A percentile compares a stretch with the other conserved stretches of the same genome.
Evolutionary conservation across 768 basidiomycete species (phyloP).

Genomic region (Leccinum imitatum): DNA sequence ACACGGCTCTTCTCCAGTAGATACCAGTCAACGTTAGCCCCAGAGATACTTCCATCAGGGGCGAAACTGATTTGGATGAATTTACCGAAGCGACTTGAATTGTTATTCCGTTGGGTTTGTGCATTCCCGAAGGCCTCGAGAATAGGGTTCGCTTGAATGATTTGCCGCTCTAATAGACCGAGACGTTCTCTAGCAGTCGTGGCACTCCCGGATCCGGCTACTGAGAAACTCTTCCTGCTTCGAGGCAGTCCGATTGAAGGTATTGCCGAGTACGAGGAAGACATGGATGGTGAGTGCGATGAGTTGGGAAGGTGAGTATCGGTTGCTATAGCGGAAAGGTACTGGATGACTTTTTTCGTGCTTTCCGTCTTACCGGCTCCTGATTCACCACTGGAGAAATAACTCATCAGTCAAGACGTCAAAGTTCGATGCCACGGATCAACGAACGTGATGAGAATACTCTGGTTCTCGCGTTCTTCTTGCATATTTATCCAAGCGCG

Average conservation of each 20-base stretch:
- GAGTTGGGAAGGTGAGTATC: constrained; percentile 59
- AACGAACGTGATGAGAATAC: constrained; percentile 94
- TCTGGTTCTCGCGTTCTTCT: constrained; percentile 95
- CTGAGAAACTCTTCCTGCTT: constrained; percentile 51
- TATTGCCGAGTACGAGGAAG: constrained; percentile 54
- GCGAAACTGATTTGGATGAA: constrained; percentile 96
- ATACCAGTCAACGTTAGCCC: constrained; percentile 99
- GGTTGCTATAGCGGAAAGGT: constrained; percentile 94
- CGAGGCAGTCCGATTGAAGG: constrained; percentile 70
- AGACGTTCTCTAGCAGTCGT: constrained; percentile 70
- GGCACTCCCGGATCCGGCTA: constrained; percentile 43
- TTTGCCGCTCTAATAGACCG: constrained; percentile 91
- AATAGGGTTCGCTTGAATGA: constrained; percentile 96
- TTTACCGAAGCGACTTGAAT: constrained; percentile 98
- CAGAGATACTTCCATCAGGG: constrained; percentile 90
- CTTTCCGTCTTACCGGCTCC: constrained; percentile 99
- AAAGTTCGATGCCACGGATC: constrained; percentile 1
- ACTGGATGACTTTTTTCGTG: constrained; percentile 99
- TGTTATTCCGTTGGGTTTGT: constrained; percentile 97
- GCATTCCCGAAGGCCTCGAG: constrained; percentile 98
- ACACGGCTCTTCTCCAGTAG: constrained; percentile 96
- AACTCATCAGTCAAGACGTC: constrained; percentile 12
- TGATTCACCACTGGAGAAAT: constrained; percentile 78
- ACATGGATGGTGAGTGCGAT: constrained; percentile 66
- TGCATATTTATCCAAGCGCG: constrained; percentile 99